Evolutionary conservation across 2,329 filamentous ascomycete genomes (phyloP), one percentile per base, ranked within the genome.

Genomic region (Falciphora oryzae): DNA sequence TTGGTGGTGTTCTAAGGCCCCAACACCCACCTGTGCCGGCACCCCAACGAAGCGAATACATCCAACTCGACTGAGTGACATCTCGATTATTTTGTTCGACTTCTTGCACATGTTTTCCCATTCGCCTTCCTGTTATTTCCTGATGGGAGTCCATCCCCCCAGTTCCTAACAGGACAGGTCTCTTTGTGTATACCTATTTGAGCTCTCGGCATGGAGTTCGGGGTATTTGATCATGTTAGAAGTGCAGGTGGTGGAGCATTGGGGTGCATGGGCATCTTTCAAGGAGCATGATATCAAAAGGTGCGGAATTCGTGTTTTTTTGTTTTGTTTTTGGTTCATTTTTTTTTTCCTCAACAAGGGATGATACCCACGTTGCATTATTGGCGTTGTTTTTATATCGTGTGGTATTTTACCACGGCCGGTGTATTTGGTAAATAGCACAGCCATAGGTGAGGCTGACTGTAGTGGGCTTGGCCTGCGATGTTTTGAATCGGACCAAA

Each of bases 311-410:
- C 44, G n/a, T 6, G 44, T 18, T 3, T 53, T 53, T 22, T 53
- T 6, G 44, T 18, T 3, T 14, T 35, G 3, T 29, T 32, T 8
- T 32, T 44, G 38, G n/a, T n/a, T n/a, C n/a, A n/a, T n/a, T n/a
- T 18, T 53, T 10, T 22, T 18, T 7, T 25, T 53, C 3, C 22
- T 14, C 22, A 25, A 53, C 44, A 53, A 50, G 44, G 38, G 61
- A 62, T 31, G 61, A 56, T 56, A 62, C 35, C 32, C 35, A 16
- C 28, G 27, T 56, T 62, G 44, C 61, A 62, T 62, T 62, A 44
- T 50, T 31, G 60, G 60, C 60, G 60, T 31, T 62, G 18, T n/a
- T 29, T 53, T 53, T 53, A 8, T 53, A 53, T 53, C n/a, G 18
- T 53, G 18, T 10, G 22, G 44, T 53, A 4, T 10, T 53, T 53